Percentiles rank a stretch among this genome's conserved stretches.
These are phyloP conservation scores for Emydomyces testavorans DNA, from an alignment of 2,329 filamentous ascomycete species.

Conservation along the genomic window DNA sequence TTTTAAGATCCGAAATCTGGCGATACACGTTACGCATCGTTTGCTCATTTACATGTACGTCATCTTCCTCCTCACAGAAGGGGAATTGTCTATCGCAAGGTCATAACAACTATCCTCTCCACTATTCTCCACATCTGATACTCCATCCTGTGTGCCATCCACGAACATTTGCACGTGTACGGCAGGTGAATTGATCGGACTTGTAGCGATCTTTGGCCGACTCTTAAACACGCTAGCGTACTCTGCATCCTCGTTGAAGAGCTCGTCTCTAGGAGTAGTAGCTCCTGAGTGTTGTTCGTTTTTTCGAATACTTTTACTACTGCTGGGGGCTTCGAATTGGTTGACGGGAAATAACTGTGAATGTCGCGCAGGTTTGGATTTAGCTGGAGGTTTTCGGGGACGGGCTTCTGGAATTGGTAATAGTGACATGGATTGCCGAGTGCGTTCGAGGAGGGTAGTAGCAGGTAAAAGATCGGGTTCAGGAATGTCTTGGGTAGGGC, in stretches of 20 bases:
- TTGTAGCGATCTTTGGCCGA: constrained; percentile 65
- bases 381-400: constrained; percentile 17
- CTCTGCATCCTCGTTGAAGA: constrained; percentile 61
- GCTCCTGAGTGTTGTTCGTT: constrained; percentile 22
- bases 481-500: neutral
- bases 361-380: constrained; percentile 22
- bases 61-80: constrained; percentile 2
- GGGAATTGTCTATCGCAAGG: constrained; percentile 3
- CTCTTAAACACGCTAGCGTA: constrained; percentile 78
- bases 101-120: constrained; percentile 7
- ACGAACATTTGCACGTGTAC: constrained; percentile 8
- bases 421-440: constrained; percentile 66
- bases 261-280: constrained; percentile 51
- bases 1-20: too few species aligned
- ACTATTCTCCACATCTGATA: constrained; percentile 1
- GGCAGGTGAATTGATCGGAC: constrained; percentile 45
- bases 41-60: constrained; percentile 2
- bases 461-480: constrained; percentile 17
- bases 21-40: too few species aligned
- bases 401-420: constrained; percentile 31
- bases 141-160: neutral
- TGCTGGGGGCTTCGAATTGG: constrained; percentile 43
- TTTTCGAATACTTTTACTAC: constrained; percentile 24
- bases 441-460: constrained; percentile 59
- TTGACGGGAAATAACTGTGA: constrained; percentile 42